Evolutionary conservation across 495 filamentous ascomycete species (phyloP).

Genomic region (Aspergillus campestris): DNA sequence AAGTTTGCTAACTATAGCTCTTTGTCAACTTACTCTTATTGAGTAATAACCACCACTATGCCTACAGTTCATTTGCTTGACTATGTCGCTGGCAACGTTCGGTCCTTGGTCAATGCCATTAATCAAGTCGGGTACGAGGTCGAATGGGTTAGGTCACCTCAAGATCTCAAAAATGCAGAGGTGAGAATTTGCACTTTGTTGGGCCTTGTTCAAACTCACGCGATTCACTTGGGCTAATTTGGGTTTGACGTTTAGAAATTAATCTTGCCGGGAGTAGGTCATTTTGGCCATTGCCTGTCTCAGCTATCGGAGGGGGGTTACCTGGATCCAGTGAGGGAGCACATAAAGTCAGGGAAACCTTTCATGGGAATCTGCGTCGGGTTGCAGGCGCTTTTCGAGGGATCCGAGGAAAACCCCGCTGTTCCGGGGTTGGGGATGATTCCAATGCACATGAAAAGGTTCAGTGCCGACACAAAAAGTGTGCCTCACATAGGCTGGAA

Average conservation of each 20-base stretch:
- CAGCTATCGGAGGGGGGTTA: constrained; percentile 75
- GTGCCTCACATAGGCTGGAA: constrained; percentile 99
- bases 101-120: constrained; percentile 93
- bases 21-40: too few species aligned
- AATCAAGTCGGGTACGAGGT: constrained; percentile 89
- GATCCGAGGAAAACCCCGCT: constrained; percentile 66
- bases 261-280: constrained; percentile 91
- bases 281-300: constrained; percentile 91
- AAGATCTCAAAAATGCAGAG: constrained; percentile 76
- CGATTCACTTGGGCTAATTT: constrained; percentile 11
- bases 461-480: constrained; percentile 68
- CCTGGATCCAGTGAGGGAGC: constrained; percentile 64
- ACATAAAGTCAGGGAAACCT: constrained; percentile 80
- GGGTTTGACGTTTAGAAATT: constrained; percentile 53
- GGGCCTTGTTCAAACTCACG: background rate
- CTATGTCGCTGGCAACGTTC: constrained; percentile 79
- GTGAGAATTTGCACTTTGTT: constrained; percentile 35
- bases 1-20: too few species aligned
- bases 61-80: constrained; percentile 88
- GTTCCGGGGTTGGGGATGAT: constrained; percentile 69
- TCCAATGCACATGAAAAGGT: constrained; percentile 61
- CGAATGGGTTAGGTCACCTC: constrained; percentile 81
- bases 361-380: constrained; percentile 99
- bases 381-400: constrained; percentile 78
- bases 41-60: constrained; percentile 40